Evolutionary conservation across 805 yeast genomes (phyloP), one percentile per base, ranked within the genome.

Genomic region (Brettanomyces bruxellensis): DNA sequence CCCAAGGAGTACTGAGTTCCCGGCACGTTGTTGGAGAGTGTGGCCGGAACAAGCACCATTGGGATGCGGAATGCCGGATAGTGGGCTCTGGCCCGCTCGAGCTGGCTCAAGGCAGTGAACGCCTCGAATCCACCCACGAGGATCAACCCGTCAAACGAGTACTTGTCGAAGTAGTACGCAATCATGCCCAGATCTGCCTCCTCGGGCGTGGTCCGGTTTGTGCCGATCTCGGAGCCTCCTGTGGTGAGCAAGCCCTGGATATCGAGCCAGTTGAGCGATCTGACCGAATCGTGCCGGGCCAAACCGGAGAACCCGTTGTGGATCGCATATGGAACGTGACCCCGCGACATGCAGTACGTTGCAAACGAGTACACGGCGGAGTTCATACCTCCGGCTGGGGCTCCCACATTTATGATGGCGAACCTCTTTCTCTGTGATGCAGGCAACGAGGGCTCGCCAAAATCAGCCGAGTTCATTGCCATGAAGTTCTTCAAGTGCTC

Each of bases 1-100:
- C 99, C 99, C 48, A 93, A 69, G 0, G 97, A 89, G 66, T 89
- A 89, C 67, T 93, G 97, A 2, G 98, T 84, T 49, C 99, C 99
- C n/a, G 99, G 99, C 43, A 93, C 98, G 57, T 93, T 93, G 70
- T 93, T 93, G 14, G 90, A 83, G 45, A 85, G 76, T 12, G 91
- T 85, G 34, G 91, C 87, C 18, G 93, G 93, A 42, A 85, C 74
- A 49, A 80, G 76, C 47, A 82, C 80, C 81, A 82, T 78, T 54
- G 95, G 95, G 47, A 85, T 83, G 54, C 80, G 72, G 68, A 85
- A 84, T 6, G 81, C 76, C 22, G 90, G 87, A 60, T 79, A 85
- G 55, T 71, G 72, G 18, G 64, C 55, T 61, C 86, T 73, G 24
- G 83, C 81, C 44, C 65, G 66, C 54, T 80, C 78, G 56, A 85